Base-by-base conservation (phyloP, 1,284 basidiomycete genomes). In the Sanghuangporus weigelae region DNA sequence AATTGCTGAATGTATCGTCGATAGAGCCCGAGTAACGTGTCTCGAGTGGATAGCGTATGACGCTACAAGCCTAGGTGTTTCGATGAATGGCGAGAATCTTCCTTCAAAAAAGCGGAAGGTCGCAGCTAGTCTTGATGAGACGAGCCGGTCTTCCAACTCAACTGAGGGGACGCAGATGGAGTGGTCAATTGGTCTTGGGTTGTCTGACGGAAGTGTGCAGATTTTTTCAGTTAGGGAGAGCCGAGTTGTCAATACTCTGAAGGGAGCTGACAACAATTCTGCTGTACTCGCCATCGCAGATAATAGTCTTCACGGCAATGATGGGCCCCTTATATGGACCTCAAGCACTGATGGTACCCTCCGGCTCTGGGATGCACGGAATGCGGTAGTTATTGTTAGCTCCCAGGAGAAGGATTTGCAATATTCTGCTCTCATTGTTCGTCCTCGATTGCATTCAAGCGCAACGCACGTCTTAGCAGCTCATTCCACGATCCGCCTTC, bases 151-250 rank as follows among this genome's bases (percentile, higher is more conserved):
- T 38, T 64, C 64, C 38, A 39, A 57, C 39, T 56, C 66, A 36
- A 64, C 72, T n/a, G 72, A 76, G 50, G 74, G 80, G 44, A 31
- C 26, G 26, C 44, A n/a, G 44, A 19, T 46, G 64, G 77, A 81
- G 4, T 59, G 62, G 38, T 57, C 66, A n/a, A 77, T 87, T 21
- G 73, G 81, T 21, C 72, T 88, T 44, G 86, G 85, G 31, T 76
- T 87, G 57, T 81, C 83, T 11, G 79, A 85, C 70, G 86, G 86
- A 40, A 75, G 78, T 19, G 70, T 86, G 19, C 67, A 78, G 3
- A 74, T 86, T 60, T 88, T 85, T 71, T 87, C 86, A 19, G 82
- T 84, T 0, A 77, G 75, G 3, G 84, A 85, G 69, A 83, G 80
- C 44, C 78, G 81, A 62, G 73, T 85, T 26, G 64, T 86, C 21